Base-by-base conservation (phyloP, 2,329 filamentous ascomycete genomes). In the Sclerotinia sclerotiorum region DNA sequence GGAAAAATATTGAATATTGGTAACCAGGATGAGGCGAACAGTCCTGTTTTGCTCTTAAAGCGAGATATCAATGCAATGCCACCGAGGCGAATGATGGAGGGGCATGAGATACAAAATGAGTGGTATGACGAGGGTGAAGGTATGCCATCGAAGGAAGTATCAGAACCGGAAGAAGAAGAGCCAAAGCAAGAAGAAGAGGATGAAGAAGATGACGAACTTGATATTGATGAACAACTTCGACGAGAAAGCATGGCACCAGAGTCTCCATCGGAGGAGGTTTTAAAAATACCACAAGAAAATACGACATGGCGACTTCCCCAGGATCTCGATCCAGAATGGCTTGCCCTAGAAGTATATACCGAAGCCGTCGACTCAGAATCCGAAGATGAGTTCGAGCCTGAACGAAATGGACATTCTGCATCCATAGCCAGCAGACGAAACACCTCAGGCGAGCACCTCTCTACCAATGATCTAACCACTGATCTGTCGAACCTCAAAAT, bases 1-100 rank as follows among this genome's bases (percentile, higher is more conserved):
- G 89, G 90, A 55, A 91, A 90, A 75, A 89, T 92, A 32, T 80
- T 92, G 24, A 90, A 91, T 70, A 91, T 92, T 69, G 88, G 87
- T 19, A 84, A 81, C 2, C 86, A 90, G 32, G 87, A 84, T 46
- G 89, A 91, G 74, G 82, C 82, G 3, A 90, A 90, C 73, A 90
- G 85, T 69, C 90, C 90, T 0, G 85, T 92, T 0, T 79, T 92
- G 2, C 78, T 92, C 0, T 78, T 92, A 29, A 91, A 90, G 75
- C 81, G 90, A 70, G 89, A 92, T 74, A 74, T 88, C 29, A 84
- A 90, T 73, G 90, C 90, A 27, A 80, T 86, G 32, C 87, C 88
- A 1, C 89, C 90, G 19, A 83, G 89, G 39, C 82, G 84, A 39
- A 90, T 91, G 86, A 83, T 89, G 79, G 83, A 88, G 65, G 72